Evolutionary conservation across 2,329 filamentous ascomycete genomes (phyloP), one percentile per base, ranked within the genome.

Genomic region (Exophiala sp.): DNA sequence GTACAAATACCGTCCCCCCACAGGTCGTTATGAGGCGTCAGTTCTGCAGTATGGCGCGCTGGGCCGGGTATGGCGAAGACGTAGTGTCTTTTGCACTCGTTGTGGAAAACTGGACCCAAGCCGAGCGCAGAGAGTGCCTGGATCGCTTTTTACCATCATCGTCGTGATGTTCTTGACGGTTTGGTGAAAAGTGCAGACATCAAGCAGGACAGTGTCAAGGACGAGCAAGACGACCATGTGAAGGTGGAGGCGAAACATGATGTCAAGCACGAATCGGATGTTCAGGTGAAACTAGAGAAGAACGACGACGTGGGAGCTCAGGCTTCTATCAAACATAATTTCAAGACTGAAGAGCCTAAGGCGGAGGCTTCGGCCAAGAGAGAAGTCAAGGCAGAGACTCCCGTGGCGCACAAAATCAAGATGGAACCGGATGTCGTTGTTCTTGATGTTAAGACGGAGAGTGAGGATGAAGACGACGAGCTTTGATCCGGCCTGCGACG

Each of bases 101-200:
- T 11, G 90, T 97, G 2, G 93, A 97, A 68, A 80, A 82, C 11
- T 94, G 89, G 87, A 94, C 86, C 39, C 86, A 91, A 65, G 86
- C 85, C 62, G 78, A 93, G 69, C 73, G 91, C 62, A 77, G 86
- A 54, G 82, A 84, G 58, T 90, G 81, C 66, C 71, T 97, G 21
- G 86, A 94, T 49, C 73, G 72, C 2, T 97, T 95, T n/a, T 67
- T 97, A 97, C 72, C 70, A 73, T 55, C 75, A 74, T 59, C 75
- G 90, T 56, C 76, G 81, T 63, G 76, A 77, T 52, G 71, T 71
- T 58, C 46, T 82, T 34, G 63, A 50, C 13, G 51, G 48, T 7
- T 22, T 44, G 11, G 44, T 49, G 13, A 44, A 51, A 37, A 39
- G 34, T 14, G 24, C 44, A 42, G 29, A 38, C 6, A 19, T 38